Base-by-base conservation (phyloP, 208 protist genomes). In the Acanthamoeba lenticulata region DNA sequence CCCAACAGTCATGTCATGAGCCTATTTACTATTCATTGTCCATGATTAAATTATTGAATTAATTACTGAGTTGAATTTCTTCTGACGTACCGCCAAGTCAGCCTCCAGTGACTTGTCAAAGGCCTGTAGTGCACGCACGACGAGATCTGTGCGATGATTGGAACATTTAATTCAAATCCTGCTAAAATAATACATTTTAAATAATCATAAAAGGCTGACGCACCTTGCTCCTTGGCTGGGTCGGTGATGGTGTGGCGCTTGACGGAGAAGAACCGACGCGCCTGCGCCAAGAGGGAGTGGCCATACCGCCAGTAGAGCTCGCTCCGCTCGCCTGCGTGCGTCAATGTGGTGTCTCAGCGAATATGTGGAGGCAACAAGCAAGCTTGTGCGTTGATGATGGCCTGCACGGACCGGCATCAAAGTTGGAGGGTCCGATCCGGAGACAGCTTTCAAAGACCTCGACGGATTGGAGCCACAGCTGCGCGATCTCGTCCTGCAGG, bases 91-190 rank as follows among this genome's bases (percentile, higher is more conserved):
- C 6, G 65, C n/a, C 21, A 74, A 7, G 5, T 74, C 65, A 15
- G 65, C 65, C 38, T 74, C 65, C 32, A 74, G 27, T n/a, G 65
- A 21, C 19, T 74, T 74, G 65, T 74, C 65, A 19, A 74, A 74
- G n/a, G 65, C n/a, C 65, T 11, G n/a, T 29, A 74, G 38, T 5
- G 65, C 65, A 21, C 36, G 6, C 0, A 0, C 21, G 0, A 74
- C 65, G 65, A 74, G 65, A 13, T 74, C 65, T 74, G 65, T 32
- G n/a, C n/a, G n/a, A n/a, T n/a, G n/a, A n/a, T n/a, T n/a, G n/a
- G n/a, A n/a, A n/a, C n/a, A n/a, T n/a, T n/a, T n/a, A n/a, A n/a
- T n/a, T n/a, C 21, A 60, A 11, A 60, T 60, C 11, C 21, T 60
- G 21, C 52, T 21, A 21, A 21, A 21, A 27, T 4, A 60, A 21